These are phyloP conservation scores for Hymenochaete sp. DNA, from an alignment of 1,284 basidiomycete genomes.

Conservation along the genomic window DNA sequence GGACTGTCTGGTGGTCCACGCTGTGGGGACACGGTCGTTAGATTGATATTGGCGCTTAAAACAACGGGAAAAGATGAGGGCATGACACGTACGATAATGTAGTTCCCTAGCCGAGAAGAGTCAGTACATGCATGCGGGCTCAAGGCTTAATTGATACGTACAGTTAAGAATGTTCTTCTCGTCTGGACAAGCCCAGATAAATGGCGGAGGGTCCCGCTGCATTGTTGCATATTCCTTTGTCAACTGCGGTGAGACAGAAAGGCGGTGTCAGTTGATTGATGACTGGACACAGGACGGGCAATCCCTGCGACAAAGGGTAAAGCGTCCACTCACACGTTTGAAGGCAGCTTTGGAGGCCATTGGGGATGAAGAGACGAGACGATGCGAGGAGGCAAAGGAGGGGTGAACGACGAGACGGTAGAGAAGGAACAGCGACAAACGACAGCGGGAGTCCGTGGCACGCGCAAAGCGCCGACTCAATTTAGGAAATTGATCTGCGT, in stretches of 20 bases:
- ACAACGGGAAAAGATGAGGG: neutral
- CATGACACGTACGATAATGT: slow-evolving; percentile 61
- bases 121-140: slow-evolving; percentile 5
- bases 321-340: slow-evolving; percentile 55
- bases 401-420: neutral
- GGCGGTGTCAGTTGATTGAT: slow-evolving; percentile 11
- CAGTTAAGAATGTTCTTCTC: slow-evolving; percentile 93
- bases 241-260: slow-evolving; percentile 41
- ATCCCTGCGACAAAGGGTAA: slow-evolving; percentile 7
- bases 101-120: slow-evolving; percentile 60
- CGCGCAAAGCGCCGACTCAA: too few relatives aligned
- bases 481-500: too few relatives aligned
- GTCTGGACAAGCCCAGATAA: slow-evolving; percentile 88
- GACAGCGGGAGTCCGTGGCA: too few relatives aligned
- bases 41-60: neutral
- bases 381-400: neutral
- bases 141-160: slow-evolving; percentile 34
- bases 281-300: slow-evolving; percentile 12
- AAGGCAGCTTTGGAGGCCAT: slow-evolving; percentile 82
- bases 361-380: slow-evolving; percentile 13
- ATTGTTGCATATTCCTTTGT: slow-evolving; percentile 86
- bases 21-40: too few relatives aligned
- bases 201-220: slow-evolving; percentile 90
- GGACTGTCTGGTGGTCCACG: slow-evolving; percentile 90
- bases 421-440: too few relatives aligned